These are phyloP conservation scores for Trichophyton verrucosum DNA, from an alignment of 2,329 filamentous ascomycete species.

Conservation along the genomic window DNA sequence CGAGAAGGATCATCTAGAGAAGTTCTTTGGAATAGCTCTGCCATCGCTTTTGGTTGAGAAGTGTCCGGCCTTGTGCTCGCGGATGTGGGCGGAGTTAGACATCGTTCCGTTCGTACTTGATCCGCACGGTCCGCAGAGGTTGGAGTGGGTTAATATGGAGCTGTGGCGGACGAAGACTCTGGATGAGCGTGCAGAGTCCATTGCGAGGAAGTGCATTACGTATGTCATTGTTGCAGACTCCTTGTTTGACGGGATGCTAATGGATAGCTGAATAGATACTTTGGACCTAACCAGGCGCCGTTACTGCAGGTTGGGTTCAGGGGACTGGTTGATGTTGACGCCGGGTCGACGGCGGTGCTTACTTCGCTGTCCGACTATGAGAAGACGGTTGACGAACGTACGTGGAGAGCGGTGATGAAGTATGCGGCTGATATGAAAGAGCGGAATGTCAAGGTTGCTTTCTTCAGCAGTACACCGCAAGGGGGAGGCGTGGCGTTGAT, in stretches of 20 bases:
- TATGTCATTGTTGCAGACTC: slow-evolving; percentile 28
- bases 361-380: slow-evolving; percentile 47
- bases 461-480: slow-evolving; percentile 69
- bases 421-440: slow-evolving; percentile 52
- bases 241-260: slow-evolving; percentile 5
- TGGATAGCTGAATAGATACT: slow-evolving; percentile 39
- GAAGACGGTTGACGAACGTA: slow-evolving; percentile 47
- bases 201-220: slow-evolving; percentile 67
- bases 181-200: slow-evolving; percentile 70
- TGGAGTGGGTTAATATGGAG: slow-evolving; percentile 17
- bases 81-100: slow-evolving; percentile 64
- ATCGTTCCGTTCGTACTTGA: slow-evolving; percentile 58
- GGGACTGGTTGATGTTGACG: slow-evolving; percentile 59
- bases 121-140: slow-evolving; percentile 18
- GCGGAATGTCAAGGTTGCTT: slow-evolving; percentile 56
- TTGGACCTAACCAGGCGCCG: slow-evolving; percentile 59
- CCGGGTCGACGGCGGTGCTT: slow-evolving; percentile 51
- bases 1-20: slow-evolving; percentile 53
- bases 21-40: slow-evolving; percentile 64
- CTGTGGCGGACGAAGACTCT: slow-evolving; percentile 48
- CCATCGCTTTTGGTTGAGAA: slow-evolving; percentile 46
- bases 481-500: slow-evolving; percentile 74
- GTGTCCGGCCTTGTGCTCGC: slow-evolving; percentile 54
- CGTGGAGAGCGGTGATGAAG: slow-evolving; percentile 53
- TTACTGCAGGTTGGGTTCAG: slow-evolving; percentile 53